phyloP scores from a whole-genome alignment of 257 asterid species.

The Solanum chaucha region DNA sequence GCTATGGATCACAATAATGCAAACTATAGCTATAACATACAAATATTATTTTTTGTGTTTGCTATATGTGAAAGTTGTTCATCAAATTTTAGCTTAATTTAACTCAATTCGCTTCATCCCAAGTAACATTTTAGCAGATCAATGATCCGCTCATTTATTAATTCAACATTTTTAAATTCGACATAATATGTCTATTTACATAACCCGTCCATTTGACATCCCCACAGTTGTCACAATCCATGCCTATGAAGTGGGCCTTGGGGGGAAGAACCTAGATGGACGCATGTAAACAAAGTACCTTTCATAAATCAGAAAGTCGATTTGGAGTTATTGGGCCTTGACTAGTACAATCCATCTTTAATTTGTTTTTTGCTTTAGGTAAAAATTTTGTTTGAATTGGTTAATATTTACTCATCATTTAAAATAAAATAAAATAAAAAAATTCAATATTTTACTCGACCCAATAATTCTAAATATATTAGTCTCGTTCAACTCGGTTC shows the following conservation, averaged over 20 bases:
- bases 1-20: too few relatives aligned
- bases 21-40: too few relatives aligned
- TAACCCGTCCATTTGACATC: background rate
- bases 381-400: background rate
- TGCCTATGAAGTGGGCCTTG: background rate
- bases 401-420: too few relatives aligned
- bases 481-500: background rate
- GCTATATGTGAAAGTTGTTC: too few relatives aligned
- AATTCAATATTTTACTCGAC: too few relatives aligned
- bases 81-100: too few relatives aligned
- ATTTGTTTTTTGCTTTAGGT: background rate
- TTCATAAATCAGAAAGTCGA: background rate
- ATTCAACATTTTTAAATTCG: too few relatives aligned
- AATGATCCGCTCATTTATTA: too few relatives aligned
- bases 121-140: too few relatives aligned
- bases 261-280: background rate
- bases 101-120: background rate
- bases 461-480: too few relatives aligned
- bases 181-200: background rate
- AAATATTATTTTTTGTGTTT: too few relatives aligned
- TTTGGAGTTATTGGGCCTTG: background rate
- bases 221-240: background rate
- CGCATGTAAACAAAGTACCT: background rate
- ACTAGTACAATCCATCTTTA: background rate
- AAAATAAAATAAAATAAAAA: accelerated